These are phyloP conservation scores for Wickerhamiella alocasiicola DNA, from an alignment of 805 yeast genomes.

Conservation along the genomic window DNA sequence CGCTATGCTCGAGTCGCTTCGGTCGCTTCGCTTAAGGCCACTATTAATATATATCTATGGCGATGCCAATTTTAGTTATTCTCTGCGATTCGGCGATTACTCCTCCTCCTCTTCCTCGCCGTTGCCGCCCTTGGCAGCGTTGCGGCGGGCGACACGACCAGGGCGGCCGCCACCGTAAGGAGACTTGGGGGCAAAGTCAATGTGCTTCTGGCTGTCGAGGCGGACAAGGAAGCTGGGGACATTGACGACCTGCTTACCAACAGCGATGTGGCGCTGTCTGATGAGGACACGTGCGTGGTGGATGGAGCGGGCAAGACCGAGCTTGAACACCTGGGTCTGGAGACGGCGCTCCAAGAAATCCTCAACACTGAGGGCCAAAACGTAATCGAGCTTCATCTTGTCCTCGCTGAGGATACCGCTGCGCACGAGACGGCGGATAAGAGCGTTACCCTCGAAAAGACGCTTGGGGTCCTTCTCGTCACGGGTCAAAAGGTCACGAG, in stretches of 20 bases:
- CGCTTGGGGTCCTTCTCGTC: conserved; percentile 99
- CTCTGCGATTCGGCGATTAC: neutral
- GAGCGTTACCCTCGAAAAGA: conserved; percentile 99
- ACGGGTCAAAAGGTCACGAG: conserved; percentile 99
- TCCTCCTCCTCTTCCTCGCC: conserved; percentile 59
- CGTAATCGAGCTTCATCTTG: conserved; percentile 99
- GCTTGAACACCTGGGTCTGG: conserved; percentile 99
- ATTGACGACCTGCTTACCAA: conserved; percentile 98
- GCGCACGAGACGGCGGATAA: conserved; percentile 98
- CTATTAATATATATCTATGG: conserved; percentile 11
- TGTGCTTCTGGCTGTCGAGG: conserved; percentile 99
- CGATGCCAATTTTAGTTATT: conserved; percentile 1
- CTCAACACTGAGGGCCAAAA: conserved; percentile 93
- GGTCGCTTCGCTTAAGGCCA: too few species aligned
- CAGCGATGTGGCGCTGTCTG: conserved; percentile 98
- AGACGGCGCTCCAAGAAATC: conserved; percentile 99
- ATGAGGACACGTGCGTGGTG: conserved; percentile 99
- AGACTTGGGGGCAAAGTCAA: conserved; percentile 97
- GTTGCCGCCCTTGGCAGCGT: conserved; percentile 58
- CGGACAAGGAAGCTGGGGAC: conserved; percentile 99
- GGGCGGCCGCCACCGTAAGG: conserved; percentile 99
- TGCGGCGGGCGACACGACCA: conserved; percentile 98
- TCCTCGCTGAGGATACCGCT: conserved; percentile 98
- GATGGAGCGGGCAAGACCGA: conserved; percentile 97
- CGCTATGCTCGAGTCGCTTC: too few species aligned